phyloP scores from a whole-genome alignment of 495 filamentous ascomycete genomes.

The Podospora appendiculata region DNA sequence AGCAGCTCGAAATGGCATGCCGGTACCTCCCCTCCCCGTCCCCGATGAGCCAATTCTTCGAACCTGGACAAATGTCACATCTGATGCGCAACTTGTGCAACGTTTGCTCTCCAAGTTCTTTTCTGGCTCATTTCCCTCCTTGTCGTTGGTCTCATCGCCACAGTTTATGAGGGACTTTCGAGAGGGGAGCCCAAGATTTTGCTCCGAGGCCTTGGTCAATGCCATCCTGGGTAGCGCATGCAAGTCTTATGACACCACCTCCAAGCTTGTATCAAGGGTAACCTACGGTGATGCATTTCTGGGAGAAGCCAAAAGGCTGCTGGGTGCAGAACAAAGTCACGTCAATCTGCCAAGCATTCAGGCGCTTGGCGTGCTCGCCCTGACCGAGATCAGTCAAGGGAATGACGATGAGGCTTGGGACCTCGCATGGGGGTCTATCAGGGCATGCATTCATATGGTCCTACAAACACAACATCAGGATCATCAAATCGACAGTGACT shows the following conservation, averaged over 20 bases:
- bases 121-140: constrained; percentile 7
- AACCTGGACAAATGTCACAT: constrained; percentile 18
- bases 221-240: constrained; percentile 17
- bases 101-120: constrained; percentile 14
- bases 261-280: constrained; percentile 13
- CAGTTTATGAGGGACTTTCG: constrained; percentile 16
- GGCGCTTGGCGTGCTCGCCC: constrained; percentile 16
- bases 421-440: constrained; percentile 13
- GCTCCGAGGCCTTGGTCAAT: constrained; percentile 18
- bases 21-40: neutral
- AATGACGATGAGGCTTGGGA: constrained; percentile 18
- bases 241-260: constrained; percentile 7
- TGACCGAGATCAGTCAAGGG: constrained; percentile 16
- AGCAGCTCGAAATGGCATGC: too few relatives aligned
- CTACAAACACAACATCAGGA: constrained; percentile 5
- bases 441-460: constrained; percentile 14
- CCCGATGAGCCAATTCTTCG: neutral
- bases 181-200: constrained; percentile 13
- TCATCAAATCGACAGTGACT: constrained; percentile 3
- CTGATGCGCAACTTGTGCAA: constrained; percentile 13
- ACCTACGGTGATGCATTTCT: constrained; percentile 22
- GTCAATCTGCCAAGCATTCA: constrained; percentile 17
- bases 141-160: constrained; percentile 9
- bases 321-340: constrained; percentile 7
- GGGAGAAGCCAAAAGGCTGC: constrained; percentile 16